phyloP scores from a whole-genome alignment of 2,329 filamentous ascomycete species.

The Aspergillus fructus region DNA sequence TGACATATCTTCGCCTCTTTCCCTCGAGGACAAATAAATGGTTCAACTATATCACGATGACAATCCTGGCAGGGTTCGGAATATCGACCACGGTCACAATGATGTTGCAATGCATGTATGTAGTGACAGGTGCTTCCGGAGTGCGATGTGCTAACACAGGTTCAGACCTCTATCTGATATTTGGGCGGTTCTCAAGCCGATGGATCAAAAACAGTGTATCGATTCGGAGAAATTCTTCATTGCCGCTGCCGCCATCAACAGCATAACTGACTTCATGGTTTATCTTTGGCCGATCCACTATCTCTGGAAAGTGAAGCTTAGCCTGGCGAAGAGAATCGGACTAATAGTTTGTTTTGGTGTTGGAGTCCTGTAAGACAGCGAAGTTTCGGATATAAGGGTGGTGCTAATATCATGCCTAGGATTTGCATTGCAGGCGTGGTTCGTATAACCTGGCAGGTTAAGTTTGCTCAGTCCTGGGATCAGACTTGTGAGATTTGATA shows the following conservation, averaged over 20 bases:
- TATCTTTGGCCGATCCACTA: slow-evolving; percentile 9
- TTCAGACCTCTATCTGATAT: background rate
- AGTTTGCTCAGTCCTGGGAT: slow-evolving; percentile 7
- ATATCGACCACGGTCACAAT: background rate
- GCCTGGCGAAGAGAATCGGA: background rate
- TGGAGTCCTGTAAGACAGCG: slow-evolving; percentile 1
- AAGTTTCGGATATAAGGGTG: background rate
- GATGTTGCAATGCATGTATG: slow-evolving; percentile 3
- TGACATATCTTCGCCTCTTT: slow-evolving; percentile 6
- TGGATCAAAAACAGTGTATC: slow-evolving; percentile 2
- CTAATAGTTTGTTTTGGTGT: slow-evolving; percentile 7
- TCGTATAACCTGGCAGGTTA: slow-evolving; percentile 8
- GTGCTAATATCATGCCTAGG: background rate
- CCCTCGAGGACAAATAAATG: slow-evolving; percentile 3
- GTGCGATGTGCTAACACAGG: background rate
- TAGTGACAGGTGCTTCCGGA: background rate
- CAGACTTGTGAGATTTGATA: background rate
- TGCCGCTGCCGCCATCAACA: slow-evolving; percentile 2
- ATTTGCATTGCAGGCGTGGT: slow-evolving; percentile 6
- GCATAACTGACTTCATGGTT: slow-evolving; percentile 5
- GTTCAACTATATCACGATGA: slow-evolving; percentile 2
- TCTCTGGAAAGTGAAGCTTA: slow-evolving; percentile 5
- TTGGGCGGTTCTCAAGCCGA: slow-evolving; percentile 1
- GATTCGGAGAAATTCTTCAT: slow-evolving; percentile 2
- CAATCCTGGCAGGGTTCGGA: background rate